Evolutionary conservation across 176 grass and related monocot species (phyloP), one percentile per base, ranked within the genome.

Genomic region (Zoysia japonica): DNA sequence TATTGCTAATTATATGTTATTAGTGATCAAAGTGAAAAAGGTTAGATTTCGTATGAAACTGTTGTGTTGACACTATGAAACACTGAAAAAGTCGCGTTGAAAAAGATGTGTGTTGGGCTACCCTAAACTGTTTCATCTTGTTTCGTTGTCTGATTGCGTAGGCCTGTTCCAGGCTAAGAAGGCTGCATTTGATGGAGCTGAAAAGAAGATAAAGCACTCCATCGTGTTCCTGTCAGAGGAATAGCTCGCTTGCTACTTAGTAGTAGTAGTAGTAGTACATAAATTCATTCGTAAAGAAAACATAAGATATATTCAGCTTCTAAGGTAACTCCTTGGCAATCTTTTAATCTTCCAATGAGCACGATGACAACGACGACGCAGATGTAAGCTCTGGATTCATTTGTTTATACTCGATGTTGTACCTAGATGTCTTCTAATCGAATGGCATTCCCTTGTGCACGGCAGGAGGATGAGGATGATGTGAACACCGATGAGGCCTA

Each of bases 141-240:
- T 71, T 57, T 12, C 5, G 19, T 49, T 65, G 2, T 73, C 15
- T 79, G 4, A 6, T 2, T 53, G 37, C 4, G 3, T 0, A 38
- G 10, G 45, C 11, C 46, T 4, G 13, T 72, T 78, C 37, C 74
- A 97, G 91, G 90, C 82, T 86, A 91, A 97, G 84, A 93, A 91
- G 79, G 84, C 84, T 35, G 84, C 88, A 53, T 97, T 97, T 70
- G 91, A 97, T 1, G 91, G 91, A 19, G 89, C 85, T 62, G 84
- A 91, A 68, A 93, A 89, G 77, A 93, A 89, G 82, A 91, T 75
- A 71, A 20, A 37, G 63, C 69, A 45, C 55, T 11, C 44, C 5
- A 63, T 12, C 40, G 19, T 20, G 0, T 52, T 56, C 67, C 2
- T 43, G 37, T 59, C 49, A 14, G 35, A 51, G 9, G 2, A 0